Percentiles rank a stretch among this genome's conserved stretches.
Conservation (phyloP, 176 grass and related monocot genomes). For the Puya raimondii region DNA sequence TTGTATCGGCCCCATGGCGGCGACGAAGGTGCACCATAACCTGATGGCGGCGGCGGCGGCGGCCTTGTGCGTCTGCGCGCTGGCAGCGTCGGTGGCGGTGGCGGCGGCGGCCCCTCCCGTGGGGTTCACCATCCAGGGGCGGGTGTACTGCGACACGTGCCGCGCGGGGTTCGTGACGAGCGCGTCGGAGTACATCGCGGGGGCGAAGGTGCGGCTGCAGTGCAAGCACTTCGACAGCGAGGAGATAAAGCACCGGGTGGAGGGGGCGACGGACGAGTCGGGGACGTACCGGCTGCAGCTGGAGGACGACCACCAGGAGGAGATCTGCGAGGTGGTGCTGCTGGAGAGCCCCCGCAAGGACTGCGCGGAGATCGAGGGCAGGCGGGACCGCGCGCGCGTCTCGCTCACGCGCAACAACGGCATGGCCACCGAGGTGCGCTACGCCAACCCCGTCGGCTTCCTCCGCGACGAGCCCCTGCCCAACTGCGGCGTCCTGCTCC, state of each 20-base stretch:
- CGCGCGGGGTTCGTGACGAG: constrained; percentile 55
- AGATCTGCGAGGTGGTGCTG: constrained; percentile 53
- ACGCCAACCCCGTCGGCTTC: constrained; percentile 30
- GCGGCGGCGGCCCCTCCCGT: neutral
- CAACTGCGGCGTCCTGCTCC: constrained; percentile 13
- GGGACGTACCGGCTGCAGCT: constrained; percentile 33
- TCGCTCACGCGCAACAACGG: constrained; percentile 32
- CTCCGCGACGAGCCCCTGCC: constrained; percentile 8
- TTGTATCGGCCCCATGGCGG: no score
- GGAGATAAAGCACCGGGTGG: constrained; percentile 12
- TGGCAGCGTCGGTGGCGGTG: neutral
- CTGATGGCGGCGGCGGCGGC: neutral
- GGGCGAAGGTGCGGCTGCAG: constrained; percentile 36
- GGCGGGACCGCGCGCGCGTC: constrained; percentile 24
- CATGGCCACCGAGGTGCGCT: constrained; percentile 6
- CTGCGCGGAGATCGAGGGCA: constrained; percentile 25
- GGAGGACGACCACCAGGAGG: constrained; percentile 32
- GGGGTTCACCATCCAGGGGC: constrained; percentile 28
- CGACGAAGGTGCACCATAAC: no score
- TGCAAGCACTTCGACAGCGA: constrained; percentile 38
- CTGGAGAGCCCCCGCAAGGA: constrained; percentile 28
- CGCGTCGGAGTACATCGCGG: constrained; percentile 28
- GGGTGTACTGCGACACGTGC: constrained; percentile 57
- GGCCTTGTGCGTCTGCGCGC: neutral
- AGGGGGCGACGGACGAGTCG: constrained; percentile 20